phyloP scores from a whole-genome alignment of 768 basidiomycete species.

The Pisolithus albus region DNA sequence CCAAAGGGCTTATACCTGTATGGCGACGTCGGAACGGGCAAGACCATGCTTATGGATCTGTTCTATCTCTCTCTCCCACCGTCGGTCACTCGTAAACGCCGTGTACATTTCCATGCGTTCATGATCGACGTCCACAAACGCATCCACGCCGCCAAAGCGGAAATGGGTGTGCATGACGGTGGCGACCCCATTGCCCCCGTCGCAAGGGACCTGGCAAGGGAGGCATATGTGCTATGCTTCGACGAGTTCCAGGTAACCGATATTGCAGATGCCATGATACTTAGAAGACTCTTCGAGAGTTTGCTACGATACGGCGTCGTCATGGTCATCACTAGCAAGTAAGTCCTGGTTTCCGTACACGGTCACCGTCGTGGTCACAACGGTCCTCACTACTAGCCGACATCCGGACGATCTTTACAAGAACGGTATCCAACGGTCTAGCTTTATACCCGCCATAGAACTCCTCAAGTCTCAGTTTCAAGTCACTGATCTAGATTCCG shows the following conservation, averaged over 20 bases:
- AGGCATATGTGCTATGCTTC: slow-evolving; percentile 86
- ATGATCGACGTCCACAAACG: slow-evolving; percentile 99
- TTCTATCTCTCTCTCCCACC: slow-evolving; percentile 81
- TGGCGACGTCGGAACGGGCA: slow-evolving; percentile 95
- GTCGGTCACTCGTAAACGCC: slow-evolving; percentile 61
- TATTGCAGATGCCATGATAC: slow-evolving; percentile 97
- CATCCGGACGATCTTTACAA: slow-evolving; percentile 97
- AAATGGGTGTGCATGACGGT: slow-evolving; percentile 51
- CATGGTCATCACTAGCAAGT: slow-evolving; percentile 98
- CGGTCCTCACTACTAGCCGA: slow-evolving; percentile 55
- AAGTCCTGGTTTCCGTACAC: slow-evolving; percentile 23
- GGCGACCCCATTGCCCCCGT: slow-evolving; percentile 83
- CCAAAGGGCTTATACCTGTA: slow-evolving; percentile 92
- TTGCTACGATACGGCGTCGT: slow-evolving; percentile 85
- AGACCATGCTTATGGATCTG: slow-evolving; percentile 99
- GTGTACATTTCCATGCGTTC: slow-evolving; percentile 98
- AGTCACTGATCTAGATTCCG: slow-evolving; percentile 92
- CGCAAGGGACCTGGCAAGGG: slow-evolving; percentile 76
- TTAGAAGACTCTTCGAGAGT: slow-evolving; percentile 82
- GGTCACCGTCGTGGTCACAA: background rate
- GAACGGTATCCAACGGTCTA: slow-evolving; percentile 94
- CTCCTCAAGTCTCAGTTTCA: slow-evolving; percentile 82
- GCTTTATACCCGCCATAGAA: slow-evolving; percentile 93
- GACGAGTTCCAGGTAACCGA: slow-evolving; percentile 99
- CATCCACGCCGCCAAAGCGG: slow-evolving; percentile 72